A percentile compares a stretch with the other conserved stretches of the same genome.
Conservation (phyloP, 2,329 filamentous ascomycete genomes). For the Sclerotinia subarctica region DNA sequence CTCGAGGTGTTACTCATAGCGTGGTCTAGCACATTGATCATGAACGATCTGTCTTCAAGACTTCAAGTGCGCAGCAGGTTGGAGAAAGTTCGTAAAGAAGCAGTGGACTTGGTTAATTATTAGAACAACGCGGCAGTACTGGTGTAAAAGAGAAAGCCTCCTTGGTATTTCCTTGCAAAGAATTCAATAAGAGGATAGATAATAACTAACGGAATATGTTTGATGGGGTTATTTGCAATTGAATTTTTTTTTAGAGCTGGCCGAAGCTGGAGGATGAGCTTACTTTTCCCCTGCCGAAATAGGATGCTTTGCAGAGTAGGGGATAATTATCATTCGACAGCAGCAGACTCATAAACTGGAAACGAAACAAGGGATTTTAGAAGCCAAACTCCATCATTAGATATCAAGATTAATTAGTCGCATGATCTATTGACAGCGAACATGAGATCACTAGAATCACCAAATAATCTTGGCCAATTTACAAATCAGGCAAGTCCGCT, state of each 20-base stretch:
- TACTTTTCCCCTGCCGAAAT: no score
- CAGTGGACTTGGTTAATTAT: neutral
- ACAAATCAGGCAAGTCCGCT: no score
- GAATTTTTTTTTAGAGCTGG: no score
- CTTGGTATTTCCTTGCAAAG: no score
- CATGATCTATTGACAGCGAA: neutral
- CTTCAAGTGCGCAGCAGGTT: neutral
- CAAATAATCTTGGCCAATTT: neutral
- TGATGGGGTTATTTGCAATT: no score
- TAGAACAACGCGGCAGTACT: neutral
- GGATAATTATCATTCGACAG: neutral
- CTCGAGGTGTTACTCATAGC: neutral
- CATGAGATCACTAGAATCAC: neutral
- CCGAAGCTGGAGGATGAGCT: no score
- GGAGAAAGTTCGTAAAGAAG: neutral
- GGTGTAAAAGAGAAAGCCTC: no score
- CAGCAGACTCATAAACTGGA: no score
- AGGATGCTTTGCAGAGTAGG: no score
- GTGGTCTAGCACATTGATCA: neutral
- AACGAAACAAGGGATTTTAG: no score
- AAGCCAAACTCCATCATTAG: neutral
- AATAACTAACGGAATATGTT: no score
- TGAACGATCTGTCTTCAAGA: neutral
- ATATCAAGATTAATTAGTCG: neutral
- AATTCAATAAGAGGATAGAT: no score